Percentiles rank a stretch among this genome's conserved stretches.
These are phyloP conservation scores for Schoenoplectus tabernaemontani DNA, from an alignment of 202 grass and related monocot species.

Conservation along the genomic window DNA sequence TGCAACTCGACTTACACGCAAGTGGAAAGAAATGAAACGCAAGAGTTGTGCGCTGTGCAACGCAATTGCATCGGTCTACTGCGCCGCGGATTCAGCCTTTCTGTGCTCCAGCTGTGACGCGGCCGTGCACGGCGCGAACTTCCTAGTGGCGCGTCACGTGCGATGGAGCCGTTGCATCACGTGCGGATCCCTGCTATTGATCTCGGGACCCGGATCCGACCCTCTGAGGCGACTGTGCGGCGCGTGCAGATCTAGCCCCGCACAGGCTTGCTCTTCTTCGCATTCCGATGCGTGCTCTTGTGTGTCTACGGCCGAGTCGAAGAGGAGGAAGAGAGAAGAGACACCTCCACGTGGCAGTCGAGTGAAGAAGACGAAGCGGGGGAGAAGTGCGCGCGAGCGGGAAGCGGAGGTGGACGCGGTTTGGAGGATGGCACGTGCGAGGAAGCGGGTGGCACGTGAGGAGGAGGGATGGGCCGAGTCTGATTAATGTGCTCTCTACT, in stretches of 20 bases:
- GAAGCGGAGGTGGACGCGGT: slow-evolving; percentile 22
- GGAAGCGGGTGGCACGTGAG: not conserved
- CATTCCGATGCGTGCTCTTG: slow-evolving; percentile 36
- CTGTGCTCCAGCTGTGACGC: slow-evolving; percentile 68
- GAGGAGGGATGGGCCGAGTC: slow-evolving; percentile 60
- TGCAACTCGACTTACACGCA: too few species aligned
- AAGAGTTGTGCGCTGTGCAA: slow-evolving; percentile 52
- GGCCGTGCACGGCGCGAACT: slow-evolving; percentile 76
- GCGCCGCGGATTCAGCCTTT: slow-evolving; percentile 67
- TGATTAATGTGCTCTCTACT: not conserved
- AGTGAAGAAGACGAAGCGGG: slow-evolving; percentile 35
- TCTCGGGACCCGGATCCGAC: slow-evolving; percentile 11
- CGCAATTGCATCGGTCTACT: slow-evolving; percentile 53
- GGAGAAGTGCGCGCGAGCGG: not conserved
- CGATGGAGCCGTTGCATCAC: slow-evolving; percentile 23
- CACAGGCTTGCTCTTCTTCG: not conserved
- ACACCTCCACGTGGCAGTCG: not conserved
- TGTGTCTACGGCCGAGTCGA: slow-evolving; percentile 34
- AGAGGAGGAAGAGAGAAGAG: not conserved
- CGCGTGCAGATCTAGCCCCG: not conserved
- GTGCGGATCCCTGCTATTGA: slow-evolving; percentile 1
- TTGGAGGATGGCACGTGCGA: too few species aligned
- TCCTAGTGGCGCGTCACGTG: slow-evolving; percentile 67
- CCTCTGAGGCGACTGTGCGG: not conserved
- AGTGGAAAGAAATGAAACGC: too few species aligned